These are phyloP conservation scores for Lumnitzera racemosa DNA, from an alignment of 345 rosid genomes.

Conservation along the genomic window DNA sequence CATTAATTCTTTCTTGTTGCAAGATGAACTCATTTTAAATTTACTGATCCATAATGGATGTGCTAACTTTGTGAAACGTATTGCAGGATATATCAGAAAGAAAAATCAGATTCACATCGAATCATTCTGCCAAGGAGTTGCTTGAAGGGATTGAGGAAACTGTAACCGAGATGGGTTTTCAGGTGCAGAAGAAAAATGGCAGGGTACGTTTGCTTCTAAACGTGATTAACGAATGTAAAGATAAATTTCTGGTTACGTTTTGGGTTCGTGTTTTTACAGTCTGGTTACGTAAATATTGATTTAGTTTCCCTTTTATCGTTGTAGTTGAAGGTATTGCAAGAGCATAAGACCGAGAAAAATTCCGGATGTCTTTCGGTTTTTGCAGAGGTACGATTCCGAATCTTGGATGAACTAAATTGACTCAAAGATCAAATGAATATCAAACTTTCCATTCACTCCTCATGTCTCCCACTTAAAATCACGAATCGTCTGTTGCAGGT, in stretches of 20 bases:
- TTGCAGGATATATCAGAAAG: slow-evolving; percentile 82
- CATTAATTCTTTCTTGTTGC: too few species aligned
- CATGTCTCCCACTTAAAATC: neutral
- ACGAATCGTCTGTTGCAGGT: slow-evolving; percentile 33
- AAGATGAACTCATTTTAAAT: neutral
- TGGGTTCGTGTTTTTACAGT: neutral
- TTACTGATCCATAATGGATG: neutral
- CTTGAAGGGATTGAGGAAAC: slow-evolving; percentile 62
- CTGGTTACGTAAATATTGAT: neutral
- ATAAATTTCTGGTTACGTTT: neutral
- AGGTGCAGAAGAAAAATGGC: slow-evolving; percentile 72
- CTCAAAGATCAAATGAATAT: too few species aligned
- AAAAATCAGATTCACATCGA: slow-evolving; percentile 86
- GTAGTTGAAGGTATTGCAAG: slow-evolving; percentile 70
- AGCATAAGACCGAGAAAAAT: slow-evolving; percentile 39
- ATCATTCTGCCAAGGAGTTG: slow-evolving; percentile 61
- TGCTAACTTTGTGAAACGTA: neutral
- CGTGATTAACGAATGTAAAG: neutral
- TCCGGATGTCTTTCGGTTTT: slow-evolving; percentile 58
- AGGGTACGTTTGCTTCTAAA: slow-evolving; percentile 33
- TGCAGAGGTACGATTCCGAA: slow-evolving; percentile 53
- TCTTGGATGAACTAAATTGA: too few species aligned
- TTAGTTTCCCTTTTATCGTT: neutral
- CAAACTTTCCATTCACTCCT: neutral
- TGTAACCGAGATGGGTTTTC: slow-evolving; percentile 78